These are phyloP conservation scores for Trichoderma afroharzianum DNA, from an alignment of 2,329 filamentous ascomycete species.

Conservation along the genomic window DNA sequence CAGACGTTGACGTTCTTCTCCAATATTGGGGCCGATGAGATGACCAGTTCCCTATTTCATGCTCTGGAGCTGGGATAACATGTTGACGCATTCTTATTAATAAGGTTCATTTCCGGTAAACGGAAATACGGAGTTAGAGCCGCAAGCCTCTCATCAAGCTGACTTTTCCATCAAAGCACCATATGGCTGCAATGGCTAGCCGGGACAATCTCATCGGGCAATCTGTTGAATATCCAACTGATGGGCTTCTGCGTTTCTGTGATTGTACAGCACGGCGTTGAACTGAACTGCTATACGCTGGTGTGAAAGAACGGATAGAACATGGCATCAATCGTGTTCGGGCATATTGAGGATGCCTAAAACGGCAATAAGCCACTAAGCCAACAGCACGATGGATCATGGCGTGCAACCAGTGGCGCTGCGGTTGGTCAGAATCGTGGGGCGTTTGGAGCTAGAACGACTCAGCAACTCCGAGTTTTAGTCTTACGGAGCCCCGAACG, in stretches of 20 bases:
- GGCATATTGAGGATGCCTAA: background rate
- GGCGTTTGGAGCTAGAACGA: background rate
- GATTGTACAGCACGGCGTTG: background rate
- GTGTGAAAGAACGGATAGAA: background rate
- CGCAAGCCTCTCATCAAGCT: background rate
- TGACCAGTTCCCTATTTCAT: background rate
- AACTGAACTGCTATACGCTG: background rate
- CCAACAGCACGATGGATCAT: background rate
- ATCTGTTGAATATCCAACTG: background rate
- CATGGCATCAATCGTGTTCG: background rate
- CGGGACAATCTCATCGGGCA: background rate
- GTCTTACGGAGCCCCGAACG: background rate
- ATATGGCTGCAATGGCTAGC: background rate
- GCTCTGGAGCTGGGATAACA: background rate
- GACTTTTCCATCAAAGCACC: background rate
- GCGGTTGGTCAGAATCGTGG: background rate
- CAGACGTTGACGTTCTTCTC: background rate
- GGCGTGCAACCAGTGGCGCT: background rate
- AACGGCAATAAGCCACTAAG: background rate
- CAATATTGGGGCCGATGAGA: background rate
- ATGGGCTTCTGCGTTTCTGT: background rate
- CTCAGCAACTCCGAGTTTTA: conserved; percentile 4
- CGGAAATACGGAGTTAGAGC: conserved; percentile 12
- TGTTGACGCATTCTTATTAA: background rate
- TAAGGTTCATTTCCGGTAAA: background rate